Evolutionary conservation across 2,329 filamentous ascomycete genomes (phyloP), one percentile per base, ranked within the genome.

Genomic region (Xylariaceae sp.): DNA sequence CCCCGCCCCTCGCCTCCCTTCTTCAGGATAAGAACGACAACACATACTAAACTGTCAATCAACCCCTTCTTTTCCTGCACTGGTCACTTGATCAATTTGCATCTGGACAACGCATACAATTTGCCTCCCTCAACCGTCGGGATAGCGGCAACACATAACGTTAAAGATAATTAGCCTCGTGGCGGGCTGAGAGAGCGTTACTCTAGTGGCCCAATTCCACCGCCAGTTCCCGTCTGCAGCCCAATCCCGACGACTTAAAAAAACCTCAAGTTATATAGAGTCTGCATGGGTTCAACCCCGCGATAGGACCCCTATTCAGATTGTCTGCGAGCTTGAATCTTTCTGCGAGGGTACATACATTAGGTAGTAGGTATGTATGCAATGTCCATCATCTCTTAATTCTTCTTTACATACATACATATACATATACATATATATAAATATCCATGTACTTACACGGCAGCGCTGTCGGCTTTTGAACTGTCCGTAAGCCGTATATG

Each of bases 241-340:
- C 67, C 66, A 68, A 68, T n/a, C 66, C 65, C 59, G 62, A 64
- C 51, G 56, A 54, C 48, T 48, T 57, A 60, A n/a, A n/a, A n/a
- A n/a, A n/a, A n/a, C n/a, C n/a, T n/a, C n/a, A n/a, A n/a, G n/a
- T n/a, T n/a, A n/a, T n/a, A n/a, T n/a, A n/a, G 52, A 59, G 52
- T 59, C 55, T 43, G 56, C 29, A 37, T 88, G 90, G 75, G 90
- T 91, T 68, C 88, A 64, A 64, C 64, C 65, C 66, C 64, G 57
- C 65, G 62, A 56, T 60, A 64, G 60, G 55, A 62, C 60, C 65
- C 63, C 89, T 12, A 90, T 87, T 40, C 14, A 10, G 12, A 90
- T 89, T 71, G 87, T 2, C 82, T 82, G 16, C 87, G 32, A 37
- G 32, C 32, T 90, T 43, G n/a, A n/a, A n/a, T 87, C 88, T 64